Percentiles rank a stretch among this genome's conserved stretches.
phyloP scores from a whole-genome alignment of 2,329 filamentous ascomycete species.

The Acrodontium crateriforme region DNA sequence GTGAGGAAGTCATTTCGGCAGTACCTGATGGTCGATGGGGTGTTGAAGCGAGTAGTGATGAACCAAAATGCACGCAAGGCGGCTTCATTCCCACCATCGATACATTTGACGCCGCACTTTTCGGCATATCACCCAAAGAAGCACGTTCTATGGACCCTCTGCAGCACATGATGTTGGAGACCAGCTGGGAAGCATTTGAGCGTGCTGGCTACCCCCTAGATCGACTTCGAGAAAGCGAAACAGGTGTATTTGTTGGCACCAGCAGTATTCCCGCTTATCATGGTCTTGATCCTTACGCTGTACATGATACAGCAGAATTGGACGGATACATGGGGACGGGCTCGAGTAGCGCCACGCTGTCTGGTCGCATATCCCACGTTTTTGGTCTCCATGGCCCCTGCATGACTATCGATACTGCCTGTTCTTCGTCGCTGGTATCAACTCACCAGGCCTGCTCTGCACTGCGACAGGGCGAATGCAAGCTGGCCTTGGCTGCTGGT shows the following conservation, averaged over 20 bases:
- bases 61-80: slow-evolving; percentile 17
- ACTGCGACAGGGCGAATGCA: slow-evolving; percentile 17
- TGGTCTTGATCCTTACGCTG: no score
- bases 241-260: background rate
- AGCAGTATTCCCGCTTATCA: background rate
- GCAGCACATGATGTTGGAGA: slow-evolving; percentile 7
- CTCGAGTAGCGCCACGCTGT: background rate
- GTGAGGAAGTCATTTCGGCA: background rate
- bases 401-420: slow-evolving; percentile 19
- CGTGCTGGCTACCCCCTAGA: slow-evolving; percentile 1
- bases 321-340: background rate
- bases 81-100: slow-evolving; percentile 23
- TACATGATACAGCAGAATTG: no score
- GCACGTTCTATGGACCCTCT: slow-evolving; percentile 7
- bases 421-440: slow-evolving; percentile 12
- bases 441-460: slow-evolving; percentile 13
- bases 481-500: slow-evolving; percentile 18
- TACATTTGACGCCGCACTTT: slow-evolving; percentile 24
- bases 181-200: slow-evolving; percentile 10
- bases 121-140: slow-evolving; percentile 22
- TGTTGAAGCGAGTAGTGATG: no score
- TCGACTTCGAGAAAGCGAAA: background rate
- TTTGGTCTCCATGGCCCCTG: slow-evolving; percentile 15
- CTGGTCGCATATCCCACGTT: slow-evolving; percentile 11
- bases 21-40: slow-evolving; percentile 16